These are phyloP conservation scores for Hanseniaspora lachancei DNA, from an alignment of 805 yeast species.

Conservation along the genomic window DNA sequence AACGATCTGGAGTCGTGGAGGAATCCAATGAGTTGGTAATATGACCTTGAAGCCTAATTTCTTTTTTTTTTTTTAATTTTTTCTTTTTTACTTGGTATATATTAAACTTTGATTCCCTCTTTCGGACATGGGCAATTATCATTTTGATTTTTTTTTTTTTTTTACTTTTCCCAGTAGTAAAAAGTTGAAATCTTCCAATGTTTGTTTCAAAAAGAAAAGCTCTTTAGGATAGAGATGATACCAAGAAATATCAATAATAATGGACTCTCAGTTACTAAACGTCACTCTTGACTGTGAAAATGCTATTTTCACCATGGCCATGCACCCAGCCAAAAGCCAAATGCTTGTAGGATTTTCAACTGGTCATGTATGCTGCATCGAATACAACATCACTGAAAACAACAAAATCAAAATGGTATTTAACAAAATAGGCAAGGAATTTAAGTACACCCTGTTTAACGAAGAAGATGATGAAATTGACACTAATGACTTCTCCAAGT, in stretches of 20 bases:
- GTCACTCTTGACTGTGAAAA: slow-evolving; percentile 38
- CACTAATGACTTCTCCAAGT: slow-evolving; percentile 17
- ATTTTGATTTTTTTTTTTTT: background rate
- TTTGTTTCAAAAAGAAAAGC: background rate
- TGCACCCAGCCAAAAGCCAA: slow-evolving; percentile 62
- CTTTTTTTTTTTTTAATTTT: background rate
- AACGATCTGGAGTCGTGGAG: slow-evolving; percentile 8
- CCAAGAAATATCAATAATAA: background rate
- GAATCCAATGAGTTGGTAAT: background rate
- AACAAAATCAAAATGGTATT: background rate
- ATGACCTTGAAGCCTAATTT: too few species aligned
- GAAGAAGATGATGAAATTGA: slow-evolving; percentile 17
- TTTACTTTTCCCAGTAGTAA: background rate
- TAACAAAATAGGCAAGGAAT: slow-evolving; percentile 32
- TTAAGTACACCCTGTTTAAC: slow-evolving; percentile 18
- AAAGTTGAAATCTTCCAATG: background rate
- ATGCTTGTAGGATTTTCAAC: slow-evolving; percentile 65
- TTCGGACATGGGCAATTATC: background rate
- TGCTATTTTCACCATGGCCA: slow-evolving; percentile 51
- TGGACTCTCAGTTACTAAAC: slow-evolving; percentile 26
- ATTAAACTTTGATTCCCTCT: background rate
- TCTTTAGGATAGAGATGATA: background rate
- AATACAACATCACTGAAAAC: slow-evolving; percentile 30
- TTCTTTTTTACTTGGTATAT: background rate
- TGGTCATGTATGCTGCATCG: slow-evolving; percentile 55